phyloP scores from a whole-genome alignment of 805 yeast genomes.

The Candida stauntonica region DNA sequence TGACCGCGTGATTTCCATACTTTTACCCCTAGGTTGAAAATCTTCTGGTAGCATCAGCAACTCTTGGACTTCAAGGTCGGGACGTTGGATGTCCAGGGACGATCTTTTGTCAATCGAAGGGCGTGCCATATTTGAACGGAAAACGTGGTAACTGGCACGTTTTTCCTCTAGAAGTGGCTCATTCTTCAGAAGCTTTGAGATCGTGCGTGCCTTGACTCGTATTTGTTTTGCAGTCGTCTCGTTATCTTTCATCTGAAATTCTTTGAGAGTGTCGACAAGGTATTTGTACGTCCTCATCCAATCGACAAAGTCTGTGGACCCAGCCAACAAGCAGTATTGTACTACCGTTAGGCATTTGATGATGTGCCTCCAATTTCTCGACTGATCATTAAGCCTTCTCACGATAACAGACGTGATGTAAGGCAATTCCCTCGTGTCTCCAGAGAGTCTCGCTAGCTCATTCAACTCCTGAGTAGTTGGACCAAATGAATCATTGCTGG shows the following conservation, averaged over 20 bases:
- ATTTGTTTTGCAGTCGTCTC: conserved; percentile 32
- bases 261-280: conserved; percentile 26
- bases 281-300: conserved; percentile 44
- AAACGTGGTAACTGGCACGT: conserved; percentile 37
- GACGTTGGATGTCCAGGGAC: conserved; percentile 21
- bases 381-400: conserved; percentile 34
- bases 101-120: conserved; percentile 33
- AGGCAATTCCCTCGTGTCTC: conserved; percentile 34
- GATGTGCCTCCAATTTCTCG: conserved; percentile 35
- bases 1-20: conserved; percentile 26
- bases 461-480: conserved; percentile 54
- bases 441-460: conserved; percentile 46
- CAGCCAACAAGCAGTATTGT: conserved; percentile 47
- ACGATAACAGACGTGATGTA: conserved; percentile 37
- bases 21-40: conserved; percentile 22
- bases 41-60: neutral
- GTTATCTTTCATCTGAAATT: conserved; percentile 27
- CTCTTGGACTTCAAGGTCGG: conserved; percentile 10
- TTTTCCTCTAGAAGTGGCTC: conserved; percentile 34
- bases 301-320: conserved; percentile 44
- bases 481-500: conserved; percentile 49
- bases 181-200: conserved; percentile 30
- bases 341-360: conserved; percentile 51
- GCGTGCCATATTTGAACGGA: conserved; percentile 38
- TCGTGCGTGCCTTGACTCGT: conserved; percentile 34